phyloP scores from a whole-genome alignment of 805 yeast species.

The Sporopachydermia quercuum region DNA sequence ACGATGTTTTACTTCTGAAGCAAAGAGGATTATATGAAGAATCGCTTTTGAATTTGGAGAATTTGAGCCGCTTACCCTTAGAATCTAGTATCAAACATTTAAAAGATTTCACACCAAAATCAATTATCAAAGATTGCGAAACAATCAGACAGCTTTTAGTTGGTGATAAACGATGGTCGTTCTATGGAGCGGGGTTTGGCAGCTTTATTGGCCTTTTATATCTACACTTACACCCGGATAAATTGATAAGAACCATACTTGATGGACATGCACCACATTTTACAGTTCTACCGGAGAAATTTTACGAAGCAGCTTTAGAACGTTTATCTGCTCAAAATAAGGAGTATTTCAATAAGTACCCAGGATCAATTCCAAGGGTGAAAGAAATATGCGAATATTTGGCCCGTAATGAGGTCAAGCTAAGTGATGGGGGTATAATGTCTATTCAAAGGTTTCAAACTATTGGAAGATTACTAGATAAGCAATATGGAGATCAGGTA shows the following conservation, averaged over 20 bases:
- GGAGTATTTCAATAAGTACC: neutral
- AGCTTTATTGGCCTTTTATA: neutral
- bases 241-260: neutral
- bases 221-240: neutral
- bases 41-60: neutral
- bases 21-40: neutral
- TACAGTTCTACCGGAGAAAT: neutral
- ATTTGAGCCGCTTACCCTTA: neutral
- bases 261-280: neutral
- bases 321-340: neutral
- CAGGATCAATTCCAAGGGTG: neutral
- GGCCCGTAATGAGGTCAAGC: neutral
- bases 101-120: neutral
- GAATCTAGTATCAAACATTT: neutral
- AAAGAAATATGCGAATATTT: neutral
- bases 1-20: neutral
- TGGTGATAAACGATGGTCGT: neutral
- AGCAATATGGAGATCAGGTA: neutral
- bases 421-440: neutral
- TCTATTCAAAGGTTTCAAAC: neutral
- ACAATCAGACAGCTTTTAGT: neutral
- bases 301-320: neutral
- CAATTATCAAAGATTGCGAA: neutral
- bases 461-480: neutral
- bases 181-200: neutral